Conservation (phyloP, 768 basidiomycete species). For the Hirschioporus abietinus region DNA sequence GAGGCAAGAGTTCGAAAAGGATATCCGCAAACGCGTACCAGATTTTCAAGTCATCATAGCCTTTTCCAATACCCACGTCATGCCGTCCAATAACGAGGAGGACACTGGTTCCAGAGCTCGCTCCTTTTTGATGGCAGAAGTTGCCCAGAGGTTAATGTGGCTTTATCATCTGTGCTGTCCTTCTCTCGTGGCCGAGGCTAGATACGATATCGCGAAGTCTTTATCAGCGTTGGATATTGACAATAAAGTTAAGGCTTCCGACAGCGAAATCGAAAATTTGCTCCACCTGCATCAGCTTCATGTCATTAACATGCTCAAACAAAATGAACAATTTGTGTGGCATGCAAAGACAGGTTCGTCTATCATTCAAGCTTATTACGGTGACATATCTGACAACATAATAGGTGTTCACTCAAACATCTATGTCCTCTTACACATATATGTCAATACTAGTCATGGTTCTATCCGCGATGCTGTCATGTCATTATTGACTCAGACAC, state of each 20-base stretch:
- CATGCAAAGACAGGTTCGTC: conserved; percentile 60
- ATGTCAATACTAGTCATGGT: conserved; percentile 41
- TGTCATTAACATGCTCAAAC: conserved; percentile 63
- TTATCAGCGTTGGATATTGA: conserved; percentile 41
- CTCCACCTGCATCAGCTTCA: conserved; percentile 71
- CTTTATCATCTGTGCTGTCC: conserved; percentile 81
- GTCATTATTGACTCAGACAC: conserved; percentile 55
- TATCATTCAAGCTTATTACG: not conserved
- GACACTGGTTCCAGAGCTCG: conserved; percentile 28
- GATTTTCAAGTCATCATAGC: conserved; percentile 84
- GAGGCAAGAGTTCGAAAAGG: conserved; percentile 64
- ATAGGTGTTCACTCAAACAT: conserved; percentile 50
- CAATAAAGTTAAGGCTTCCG: conserved; percentile 14
- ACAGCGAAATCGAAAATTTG: conserved; percentile 27
- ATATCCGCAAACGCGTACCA: conserved; percentile 71
- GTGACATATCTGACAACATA: conserved; percentile 23
- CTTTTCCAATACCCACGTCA: conserved; percentile 54
- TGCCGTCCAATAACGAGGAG: conserved; percentile 18
- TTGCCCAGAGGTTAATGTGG: conserved; percentile 75
- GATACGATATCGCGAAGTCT: conserved; percentile 84
- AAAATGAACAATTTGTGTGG: conserved; percentile 80
- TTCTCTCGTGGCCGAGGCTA: conserved; percentile 64
- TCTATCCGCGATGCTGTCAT: conserved; percentile 48
- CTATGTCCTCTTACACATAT: conserved; percentile 63
- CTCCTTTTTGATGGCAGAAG: conserved; percentile 60